phyloP scores from a whole-genome alignment of 2,329 filamentous ascomycete species.

The Allantophomopsis lycopodina region DNA sequence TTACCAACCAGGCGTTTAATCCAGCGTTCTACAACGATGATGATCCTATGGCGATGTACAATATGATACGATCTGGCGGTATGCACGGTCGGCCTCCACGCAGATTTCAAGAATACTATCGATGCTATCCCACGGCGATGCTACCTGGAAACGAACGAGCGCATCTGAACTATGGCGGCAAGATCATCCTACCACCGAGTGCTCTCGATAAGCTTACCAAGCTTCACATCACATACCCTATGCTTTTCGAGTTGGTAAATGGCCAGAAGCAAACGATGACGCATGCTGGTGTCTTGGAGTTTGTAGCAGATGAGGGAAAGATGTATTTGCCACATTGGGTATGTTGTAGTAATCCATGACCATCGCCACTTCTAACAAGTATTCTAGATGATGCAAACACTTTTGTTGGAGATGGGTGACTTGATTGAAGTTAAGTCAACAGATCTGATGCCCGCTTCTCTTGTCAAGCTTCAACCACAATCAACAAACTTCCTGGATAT shows the following conservation, averaged over 20 bases:
- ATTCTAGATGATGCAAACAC: slow-evolving; percentile 77
- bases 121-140: slow-evolving; percentile 93
- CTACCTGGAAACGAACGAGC: slow-evolving; percentile 79
- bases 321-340: slow-evolving; percentile 96
- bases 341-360: slow-evolving; percentile 17
- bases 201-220: slow-evolving; percentile 93
- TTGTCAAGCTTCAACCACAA: slow-evolving; percentile 96
- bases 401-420: slow-evolving; percentile 81
- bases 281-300: slow-evolving; percentile 91
- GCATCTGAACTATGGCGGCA: slow-evolving; percentile 89
- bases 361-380: slow-evolving; percentile 1
- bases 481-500: slow-evolving; percentile 91
- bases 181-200: slow-evolving; percentile 93
- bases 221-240: slow-evolving; percentile 91
- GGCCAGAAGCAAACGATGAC: slow-evolving; percentile 68
- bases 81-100: slow-evolving; percentile 30
- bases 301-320: slow-evolving; percentile 92
- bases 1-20: slow-evolving; percentile 9
- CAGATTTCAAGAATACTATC: slow-evolving; percentile 96
- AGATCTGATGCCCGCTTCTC: slow-evolving; percentile 74
- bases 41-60: slow-evolving; percentile 16
- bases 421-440: slow-evolving; percentile 92
- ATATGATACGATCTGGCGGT: slow-evolving; percentile 13
- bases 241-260: slow-evolving; percentile 93
- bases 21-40: slow-evolving; percentile 14